These are phyloP conservation scores for Anastatica hierochuntica DNA, from an alignment of 345 rosid species.

Conservation along the genomic window DNA sequence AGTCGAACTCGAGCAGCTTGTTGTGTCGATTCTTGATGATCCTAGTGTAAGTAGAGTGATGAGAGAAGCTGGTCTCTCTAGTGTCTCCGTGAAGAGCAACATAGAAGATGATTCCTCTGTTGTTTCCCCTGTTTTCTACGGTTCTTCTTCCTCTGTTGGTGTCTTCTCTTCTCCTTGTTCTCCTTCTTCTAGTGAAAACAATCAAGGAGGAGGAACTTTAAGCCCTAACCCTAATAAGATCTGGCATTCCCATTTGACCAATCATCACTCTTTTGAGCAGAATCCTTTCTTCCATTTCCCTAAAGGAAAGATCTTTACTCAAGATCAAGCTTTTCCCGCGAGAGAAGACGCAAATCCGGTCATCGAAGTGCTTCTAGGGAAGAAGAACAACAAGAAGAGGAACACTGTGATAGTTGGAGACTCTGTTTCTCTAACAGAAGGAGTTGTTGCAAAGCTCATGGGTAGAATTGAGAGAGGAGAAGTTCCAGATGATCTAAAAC, in stretches of 20 bases:
- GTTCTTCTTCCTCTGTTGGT: conserved; percentile 41
- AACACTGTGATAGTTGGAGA: conserved; percentile 76
- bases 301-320: conserved; percentile 29
- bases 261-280: conserved; percentile 42
- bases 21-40: conserved; percentile 66
- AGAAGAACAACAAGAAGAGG: conserved; percentile 39
- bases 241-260: conserved; percentile 47
- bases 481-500: conserved; percentile 57
- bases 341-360: conserved; percentile 63
- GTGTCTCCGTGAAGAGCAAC: conserved; percentile 55
- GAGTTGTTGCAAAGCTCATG: conserved; percentile 45
- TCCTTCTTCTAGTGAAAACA: conserved; percentile 44
- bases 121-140: conserved; percentile 55
- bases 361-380: conserved; percentile 52
- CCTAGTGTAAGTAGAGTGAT: conserved; percentile 83
- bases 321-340: conserved; percentile 28
- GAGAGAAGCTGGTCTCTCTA: conserved; percentile 88
- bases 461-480: conserved; percentile 59
- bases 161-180: conserved; percentile 88
- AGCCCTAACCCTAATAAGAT: conserved; percentile 40
- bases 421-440: conserved; percentile 43
- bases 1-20: conserved; percentile 59
- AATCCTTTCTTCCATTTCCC: conserved; percentile 43
- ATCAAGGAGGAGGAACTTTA: conserved; percentile 30
- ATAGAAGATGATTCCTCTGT: conserved; percentile 50